phyloP scores from a whole-genome alignment of 148 eudicot species.

The Euryodendron excelsum region DNA sequence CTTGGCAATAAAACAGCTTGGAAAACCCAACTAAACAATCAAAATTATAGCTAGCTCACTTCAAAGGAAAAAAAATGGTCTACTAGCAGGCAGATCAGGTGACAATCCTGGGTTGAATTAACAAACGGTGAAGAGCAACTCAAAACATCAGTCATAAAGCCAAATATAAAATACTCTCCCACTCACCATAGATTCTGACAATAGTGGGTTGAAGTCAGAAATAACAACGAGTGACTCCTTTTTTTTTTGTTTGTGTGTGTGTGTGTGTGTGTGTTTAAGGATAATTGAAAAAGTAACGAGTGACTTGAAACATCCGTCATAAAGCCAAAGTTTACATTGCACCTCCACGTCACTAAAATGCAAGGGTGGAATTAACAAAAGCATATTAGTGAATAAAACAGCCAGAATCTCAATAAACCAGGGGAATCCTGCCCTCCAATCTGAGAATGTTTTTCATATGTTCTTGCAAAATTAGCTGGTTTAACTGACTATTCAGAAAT shows the following conservation, averaged over 20 bases:
- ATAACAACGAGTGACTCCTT: too few relatives aligned
- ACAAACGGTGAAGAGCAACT: background rate
- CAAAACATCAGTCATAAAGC: too few relatives aligned
- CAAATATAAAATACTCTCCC: background rate
- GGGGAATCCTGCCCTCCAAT: too few relatives aligned
- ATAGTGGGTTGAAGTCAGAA: too few relatives aligned
- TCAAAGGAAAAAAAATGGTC: background rate
- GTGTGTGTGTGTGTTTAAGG: too few relatives aligned
- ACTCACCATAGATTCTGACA: too few relatives aligned
- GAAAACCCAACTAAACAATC: background rate
- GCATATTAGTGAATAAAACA: too few relatives aligned
- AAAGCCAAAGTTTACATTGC: background rate
- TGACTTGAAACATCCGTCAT: too few relatives aligned
- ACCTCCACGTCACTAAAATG: background rate
- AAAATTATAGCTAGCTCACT: background rate
- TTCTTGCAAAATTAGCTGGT: background rate
- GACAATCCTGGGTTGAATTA: too few relatives aligned
- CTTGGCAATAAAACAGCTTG: background rate
- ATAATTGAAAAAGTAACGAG: too few relatives aligned
- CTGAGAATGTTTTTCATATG: background rate
- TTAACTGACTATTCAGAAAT: background rate
- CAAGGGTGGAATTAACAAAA: background rate
- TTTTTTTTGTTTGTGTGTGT: too few relatives aligned
- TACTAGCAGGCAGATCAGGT: background rate
- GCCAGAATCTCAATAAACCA: too few relatives aligned